phyloP scores from a whole-genome alignment of 2,329 filamentous ascomycete genomes.

The Verticillium dahliae region DNA sequence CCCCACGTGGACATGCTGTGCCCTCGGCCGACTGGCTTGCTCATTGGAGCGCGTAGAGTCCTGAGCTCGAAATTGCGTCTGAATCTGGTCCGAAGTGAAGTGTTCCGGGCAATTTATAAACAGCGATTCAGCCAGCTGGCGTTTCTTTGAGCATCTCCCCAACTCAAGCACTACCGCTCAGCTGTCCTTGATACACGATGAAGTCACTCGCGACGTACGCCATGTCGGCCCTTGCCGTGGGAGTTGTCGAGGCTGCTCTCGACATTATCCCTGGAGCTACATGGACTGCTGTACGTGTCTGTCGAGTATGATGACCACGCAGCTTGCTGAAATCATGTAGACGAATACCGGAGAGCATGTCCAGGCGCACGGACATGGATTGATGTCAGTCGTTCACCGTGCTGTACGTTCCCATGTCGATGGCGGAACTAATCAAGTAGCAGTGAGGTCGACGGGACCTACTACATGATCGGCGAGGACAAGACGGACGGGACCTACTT shows the following conservation, averaged over 20 bases:
- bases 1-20: background rate
- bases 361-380: constrained; percentile 60
- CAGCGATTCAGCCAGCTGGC: background rate
- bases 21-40: background rate
- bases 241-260: constrained; percentile 12
- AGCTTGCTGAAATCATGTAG: constrained; percentile 12
- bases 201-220: background rate
- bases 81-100: background rate
- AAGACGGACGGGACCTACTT: constrained; percentile 57
- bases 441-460: constrained; percentile 43
- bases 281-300: constrained; percentile 33
- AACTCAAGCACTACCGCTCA: background rate
- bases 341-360: constrained; percentile 46
- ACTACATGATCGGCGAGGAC: constrained; percentile 66
- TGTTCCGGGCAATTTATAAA: background rate
- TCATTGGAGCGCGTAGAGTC: background rate
- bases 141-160: background rate
- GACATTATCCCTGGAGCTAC: constrained; percentile 37
- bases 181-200: background rate
- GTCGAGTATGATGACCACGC: background rate
- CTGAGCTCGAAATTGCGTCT: background rate
- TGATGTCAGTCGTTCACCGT: constrained; percentile 18
- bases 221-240: constrained; percentile 1
- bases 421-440: background rate
- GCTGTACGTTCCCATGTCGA: background rate